Percentiles rank a stretch among this genome's conserved stretches.
phyloP scores from a whole-genome alignment of 2,329 filamentous ascomycete genomes.

The Alternaria viburni region DNA sequence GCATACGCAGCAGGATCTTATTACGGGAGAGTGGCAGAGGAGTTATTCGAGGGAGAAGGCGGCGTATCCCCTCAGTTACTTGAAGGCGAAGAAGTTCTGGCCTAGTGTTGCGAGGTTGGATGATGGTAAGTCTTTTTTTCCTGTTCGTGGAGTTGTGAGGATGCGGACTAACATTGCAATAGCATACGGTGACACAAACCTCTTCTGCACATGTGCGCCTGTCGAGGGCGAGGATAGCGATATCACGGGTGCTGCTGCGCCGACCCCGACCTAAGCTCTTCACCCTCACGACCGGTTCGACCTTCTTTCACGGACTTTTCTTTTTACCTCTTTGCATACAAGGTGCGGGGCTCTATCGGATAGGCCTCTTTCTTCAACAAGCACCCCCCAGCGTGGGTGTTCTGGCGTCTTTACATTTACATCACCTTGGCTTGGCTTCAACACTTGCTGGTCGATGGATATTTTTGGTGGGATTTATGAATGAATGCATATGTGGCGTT shows the following conservation, averaged over 20 bases:
- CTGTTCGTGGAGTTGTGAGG: not conserved
- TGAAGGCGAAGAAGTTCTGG: conserved; percentile 98
- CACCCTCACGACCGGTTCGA: too few relatives aligned
- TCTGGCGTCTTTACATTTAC: not conserved
- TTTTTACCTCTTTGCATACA: not conserved
- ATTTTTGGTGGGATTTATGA: not conserved
- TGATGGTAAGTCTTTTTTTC: conserved; percentile 68
- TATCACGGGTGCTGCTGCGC: conserved; percentile 45
- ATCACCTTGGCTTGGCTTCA: not conserved
- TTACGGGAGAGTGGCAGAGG: conserved; percentile 80
- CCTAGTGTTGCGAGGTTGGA: conserved; percentile 84
- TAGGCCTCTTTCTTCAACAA: not conserved
- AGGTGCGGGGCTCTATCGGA: not conserved
- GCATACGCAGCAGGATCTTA: conserved; percentile 81
- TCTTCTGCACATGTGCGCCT: conserved; percentile 93
- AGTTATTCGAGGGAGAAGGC: conserved; percentile 81
- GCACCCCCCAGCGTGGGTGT: not conserved
- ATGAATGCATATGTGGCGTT: not conserved
- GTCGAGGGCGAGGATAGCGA: conserved; percentile 61
- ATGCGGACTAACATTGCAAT: conserved; percentile 28
- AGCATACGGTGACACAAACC: conserved; percentile 90
- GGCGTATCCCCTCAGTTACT: conserved; percentile 81
- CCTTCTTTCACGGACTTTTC: not conserved
- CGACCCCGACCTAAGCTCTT: conserved; percentile 33
- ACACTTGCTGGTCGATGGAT: not conserved